phyloP scores from a whole-genome alignment of 371 early-diverging fungal genomes.

The Rhizomucor pusillus region DNA sequence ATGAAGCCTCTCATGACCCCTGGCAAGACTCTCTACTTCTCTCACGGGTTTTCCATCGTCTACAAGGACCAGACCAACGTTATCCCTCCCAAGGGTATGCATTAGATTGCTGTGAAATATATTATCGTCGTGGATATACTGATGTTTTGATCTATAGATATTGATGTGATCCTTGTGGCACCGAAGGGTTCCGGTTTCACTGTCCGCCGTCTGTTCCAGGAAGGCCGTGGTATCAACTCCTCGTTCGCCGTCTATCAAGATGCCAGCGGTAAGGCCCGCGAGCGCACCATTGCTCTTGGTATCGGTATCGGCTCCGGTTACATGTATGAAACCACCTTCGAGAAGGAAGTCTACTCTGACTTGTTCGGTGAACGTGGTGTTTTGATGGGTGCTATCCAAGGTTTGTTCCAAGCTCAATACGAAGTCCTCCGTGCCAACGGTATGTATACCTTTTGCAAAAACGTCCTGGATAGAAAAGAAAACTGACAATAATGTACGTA shows the following conservation, averaged over 20 bases:
- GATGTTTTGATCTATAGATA: conserved; percentile 42
- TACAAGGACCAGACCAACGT: conserved; percentile 92
- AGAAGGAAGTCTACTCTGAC: conserved; percentile 97
- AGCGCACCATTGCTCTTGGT: conserved; percentile 91
- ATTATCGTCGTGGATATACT: neutral
- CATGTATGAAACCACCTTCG: conserved; percentile 95
- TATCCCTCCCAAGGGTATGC: conserved; percentile 72
- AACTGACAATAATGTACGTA: neutral
- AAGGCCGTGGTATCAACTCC: conserved; percentile 97
- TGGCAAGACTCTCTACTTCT: conserved; percentile 98
- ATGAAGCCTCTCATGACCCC: conserved; percentile 89
- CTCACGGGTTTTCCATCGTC: conserved; percentile 96
- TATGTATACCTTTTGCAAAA: conserved; percentile 2
- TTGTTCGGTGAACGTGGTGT: conserved; percentile 97
- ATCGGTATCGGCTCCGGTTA: conserved; percentile 96
- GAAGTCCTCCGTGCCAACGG: conserved; percentile 92
- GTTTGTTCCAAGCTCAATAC: conserved; percentile 96
- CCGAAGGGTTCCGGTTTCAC: conserved; percentile 97
- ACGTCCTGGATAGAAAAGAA: neutral
- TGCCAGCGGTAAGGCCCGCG: conserved; percentile 88
- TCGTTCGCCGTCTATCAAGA: conserved; percentile 96
- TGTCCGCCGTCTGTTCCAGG: conserved; percentile 93
- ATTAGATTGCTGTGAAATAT: neutral
- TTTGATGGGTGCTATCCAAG: conserved; percentile 98
- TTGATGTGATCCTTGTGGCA: conserved; percentile 95